Evolutionary conservation across 176 grass and related monocot genomes (phyloP).

Genomic region (Juncus inflexus): DNA sequence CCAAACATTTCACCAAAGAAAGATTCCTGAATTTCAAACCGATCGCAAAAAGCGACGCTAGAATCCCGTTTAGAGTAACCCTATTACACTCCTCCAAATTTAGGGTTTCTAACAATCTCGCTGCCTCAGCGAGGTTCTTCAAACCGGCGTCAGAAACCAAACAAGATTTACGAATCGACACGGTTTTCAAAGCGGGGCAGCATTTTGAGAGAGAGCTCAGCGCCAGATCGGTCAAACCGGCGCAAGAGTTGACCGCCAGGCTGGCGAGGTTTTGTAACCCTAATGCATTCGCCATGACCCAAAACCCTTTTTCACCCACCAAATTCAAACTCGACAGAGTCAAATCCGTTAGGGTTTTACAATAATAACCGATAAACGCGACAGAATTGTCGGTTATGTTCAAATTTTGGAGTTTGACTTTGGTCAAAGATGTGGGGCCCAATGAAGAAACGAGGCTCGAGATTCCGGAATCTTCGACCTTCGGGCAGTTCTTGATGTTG

Average conservation of each 20-base stretch:
- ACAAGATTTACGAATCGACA: conserved; percentile 59
- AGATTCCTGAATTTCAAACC: conserved; percentile 67
- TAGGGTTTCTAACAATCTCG: conserved; percentile 53
- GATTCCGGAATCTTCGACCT: conserved; percentile 69
- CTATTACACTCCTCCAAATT: conserved; percentile 76
- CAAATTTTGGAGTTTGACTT: conserved; percentile 64
- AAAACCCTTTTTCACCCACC: conserved; percentile 82
- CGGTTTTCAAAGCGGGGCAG: conserved; percentile 63
- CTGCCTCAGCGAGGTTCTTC: conserved; percentile 52
- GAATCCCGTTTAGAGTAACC: conserved; percentile 64
- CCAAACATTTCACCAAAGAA: conserved; percentile 68
- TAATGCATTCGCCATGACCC: conserved; percentile 93
- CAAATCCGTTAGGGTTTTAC: conserved; percentile 63
- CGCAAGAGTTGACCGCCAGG: conserved; percentile 54
- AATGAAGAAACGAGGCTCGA: conserved; percentile 55
- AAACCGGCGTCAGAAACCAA: conserved; percentile 62
- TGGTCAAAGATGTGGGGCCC: conserved; percentile 37
- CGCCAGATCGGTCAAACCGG: conserved; percentile 66
- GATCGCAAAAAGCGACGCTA: conserved; percentile 60
- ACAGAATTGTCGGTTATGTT: conserved; percentile 75
- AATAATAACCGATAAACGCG: conserved; percentile 73
- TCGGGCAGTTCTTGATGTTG: conserved; percentile 66
- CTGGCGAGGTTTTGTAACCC: conserved; percentile 77
- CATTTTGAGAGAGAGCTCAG: conserved; percentile 64
- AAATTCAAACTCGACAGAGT: conserved; percentile 46